Conservation (phyloP, 2,329 filamentous ascomycete genomes). For the Aspergillus quadrilineatus region DNA sequence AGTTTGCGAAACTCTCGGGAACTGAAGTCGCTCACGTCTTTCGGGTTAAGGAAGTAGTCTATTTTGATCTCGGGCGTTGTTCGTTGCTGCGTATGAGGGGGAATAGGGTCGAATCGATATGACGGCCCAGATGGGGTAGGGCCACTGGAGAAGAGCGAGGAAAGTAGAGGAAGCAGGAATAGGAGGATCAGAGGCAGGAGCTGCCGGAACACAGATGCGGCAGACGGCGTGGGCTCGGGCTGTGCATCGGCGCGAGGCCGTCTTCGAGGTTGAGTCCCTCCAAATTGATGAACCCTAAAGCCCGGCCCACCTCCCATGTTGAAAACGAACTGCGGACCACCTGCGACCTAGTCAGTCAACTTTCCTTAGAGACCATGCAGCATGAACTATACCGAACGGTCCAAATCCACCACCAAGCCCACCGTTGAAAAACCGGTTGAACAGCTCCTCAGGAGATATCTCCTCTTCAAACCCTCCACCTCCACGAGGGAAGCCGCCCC, state of each 20-base stretch:
- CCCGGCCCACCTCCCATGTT: slow-evolving; percentile 90
- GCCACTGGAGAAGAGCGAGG: slow-evolving; percentile 68
- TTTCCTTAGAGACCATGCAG: slow-evolving; percentile 17
- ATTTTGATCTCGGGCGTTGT: slow-evolving; percentile 69
- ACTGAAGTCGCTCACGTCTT: slow-evolving; percentile 70
- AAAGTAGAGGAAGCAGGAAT: slow-evolving; percentile 80
- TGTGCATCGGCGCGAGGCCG: slow-evolving; percentile 65
- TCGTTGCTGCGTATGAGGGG: slow-evolving; percentile 73
- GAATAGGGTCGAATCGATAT: slow-evolving; percentile 72
- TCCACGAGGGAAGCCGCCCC: slow-evolving; percentile 52
- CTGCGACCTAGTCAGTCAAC: slow-evolving; percentile 29
- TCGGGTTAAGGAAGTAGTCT: slow-evolving; percentile 81
- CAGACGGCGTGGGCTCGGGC: slow-evolving; percentile 53
- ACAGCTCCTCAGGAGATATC: slow-evolving; percentile 94
- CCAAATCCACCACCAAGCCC: slow-evolving; percentile 61
- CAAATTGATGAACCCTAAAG: slow-evolving; percentile 93
- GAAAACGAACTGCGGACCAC: slow-evolving; percentile 86
- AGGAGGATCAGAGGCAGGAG: slow-evolving; percentile 86
- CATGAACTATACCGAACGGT: slow-evolving; percentile 58
- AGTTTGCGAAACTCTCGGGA: slow-evolving; percentile 69
- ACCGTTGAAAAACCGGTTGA: slow-evolving; percentile 92
- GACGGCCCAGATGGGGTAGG: slow-evolving; percentile 60
- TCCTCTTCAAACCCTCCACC: slow-evolving; percentile 79
- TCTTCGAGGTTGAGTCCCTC: slow-evolving; percentile 72
- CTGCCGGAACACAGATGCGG: slow-evolving; percentile 61